Evolutionary conservation across 352 stramenopile genomes (phyloP).

Genomic region (Pythium phragmitis): DNA sequence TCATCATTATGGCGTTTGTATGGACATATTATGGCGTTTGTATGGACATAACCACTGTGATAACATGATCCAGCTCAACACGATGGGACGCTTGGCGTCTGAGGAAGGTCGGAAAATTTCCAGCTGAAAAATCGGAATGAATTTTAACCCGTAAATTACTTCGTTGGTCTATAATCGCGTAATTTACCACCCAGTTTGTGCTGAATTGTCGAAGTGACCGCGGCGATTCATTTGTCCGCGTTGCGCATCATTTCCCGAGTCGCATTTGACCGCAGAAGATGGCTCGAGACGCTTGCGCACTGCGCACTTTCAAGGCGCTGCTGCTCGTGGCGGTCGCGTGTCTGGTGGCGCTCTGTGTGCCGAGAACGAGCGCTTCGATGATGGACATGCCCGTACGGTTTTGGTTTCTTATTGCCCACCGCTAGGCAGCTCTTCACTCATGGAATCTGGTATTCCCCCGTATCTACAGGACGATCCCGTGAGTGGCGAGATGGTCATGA

Average conservation of each 20-base stretch:
- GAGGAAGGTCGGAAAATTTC: too few species aligned
- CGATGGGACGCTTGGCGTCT: too few species aligned
- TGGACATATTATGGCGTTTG: too few species aligned
- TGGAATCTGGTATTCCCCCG: too few species aligned
- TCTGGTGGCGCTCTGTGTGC: conserved; percentile 1
- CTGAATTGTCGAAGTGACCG: not conserved
- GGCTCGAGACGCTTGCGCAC: not conserved
- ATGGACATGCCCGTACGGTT: conserved; percentile 64
- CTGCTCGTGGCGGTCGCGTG: conserved; percentile 19
- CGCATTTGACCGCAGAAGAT: not conserved
- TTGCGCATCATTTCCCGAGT: not conserved
- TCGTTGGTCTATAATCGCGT: too few species aligned
- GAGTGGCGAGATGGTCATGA: conserved; percentile 73
- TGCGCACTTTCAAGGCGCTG: conserved; percentile 14
- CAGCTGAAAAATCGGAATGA: too few species aligned
- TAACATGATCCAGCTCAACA: too few species aligned
- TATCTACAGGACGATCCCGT: conserved; percentile 50
- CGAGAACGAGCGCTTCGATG: conserved; percentile 30
- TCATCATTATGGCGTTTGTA: too few species aligned
- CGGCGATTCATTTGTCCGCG: not conserved
- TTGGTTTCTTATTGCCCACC: not conserved
- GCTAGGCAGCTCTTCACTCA: too few species aligned
- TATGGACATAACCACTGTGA: too few species aligned
- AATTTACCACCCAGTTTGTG: not conserved
- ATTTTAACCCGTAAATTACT: too few species aligned